These are phyloP conservation scores for Scolecobasidium constrictum DNA, from an alignment of 2,329 filamentous ascomycete species.

Conservation along the genomic window DNA sequence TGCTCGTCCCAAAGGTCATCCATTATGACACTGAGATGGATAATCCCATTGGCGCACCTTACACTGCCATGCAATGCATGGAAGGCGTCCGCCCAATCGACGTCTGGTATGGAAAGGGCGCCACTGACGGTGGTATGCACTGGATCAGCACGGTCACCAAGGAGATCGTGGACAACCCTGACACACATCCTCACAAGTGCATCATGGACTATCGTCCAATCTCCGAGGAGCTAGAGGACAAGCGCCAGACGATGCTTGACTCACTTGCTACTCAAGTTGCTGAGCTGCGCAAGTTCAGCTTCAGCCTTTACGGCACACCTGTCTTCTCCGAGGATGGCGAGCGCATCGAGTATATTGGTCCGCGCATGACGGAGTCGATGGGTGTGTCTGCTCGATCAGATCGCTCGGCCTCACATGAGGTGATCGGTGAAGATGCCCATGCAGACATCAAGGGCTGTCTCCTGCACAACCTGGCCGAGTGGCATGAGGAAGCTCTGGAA, in stretches of 20 bases:
- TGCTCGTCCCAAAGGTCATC: neutral
- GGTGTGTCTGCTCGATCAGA: too few species aligned
- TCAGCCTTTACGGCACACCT: neutral
- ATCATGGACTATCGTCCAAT: neutral
- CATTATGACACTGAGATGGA: neutral
- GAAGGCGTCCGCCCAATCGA: neutral
- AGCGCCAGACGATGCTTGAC: constrained; percentile 1
- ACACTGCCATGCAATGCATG: neutral
- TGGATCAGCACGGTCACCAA: neutral
- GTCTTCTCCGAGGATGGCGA: neutral
- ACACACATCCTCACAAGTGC: neutral
- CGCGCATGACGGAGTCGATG: too few species aligned
- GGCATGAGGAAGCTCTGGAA: too few species aligned
- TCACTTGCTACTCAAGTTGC: neutral
- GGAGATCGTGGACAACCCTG: neutral
- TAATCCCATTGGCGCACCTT: constrained; percentile 2
- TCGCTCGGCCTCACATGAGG: too few species aligned
- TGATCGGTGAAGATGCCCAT: too few species aligned
- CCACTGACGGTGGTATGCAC: neutral
- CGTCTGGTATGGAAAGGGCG: neutral
- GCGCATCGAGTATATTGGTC: too few species aligned
- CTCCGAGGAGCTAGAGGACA: neutral
- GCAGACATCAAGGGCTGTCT: too few species aligned
- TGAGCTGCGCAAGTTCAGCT: neutral
- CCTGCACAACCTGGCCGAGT: too few species aligned